phyloP scores from a whole-genome alignment of 208 protist species.

The Jaenimonas drosophilae region DNA sequence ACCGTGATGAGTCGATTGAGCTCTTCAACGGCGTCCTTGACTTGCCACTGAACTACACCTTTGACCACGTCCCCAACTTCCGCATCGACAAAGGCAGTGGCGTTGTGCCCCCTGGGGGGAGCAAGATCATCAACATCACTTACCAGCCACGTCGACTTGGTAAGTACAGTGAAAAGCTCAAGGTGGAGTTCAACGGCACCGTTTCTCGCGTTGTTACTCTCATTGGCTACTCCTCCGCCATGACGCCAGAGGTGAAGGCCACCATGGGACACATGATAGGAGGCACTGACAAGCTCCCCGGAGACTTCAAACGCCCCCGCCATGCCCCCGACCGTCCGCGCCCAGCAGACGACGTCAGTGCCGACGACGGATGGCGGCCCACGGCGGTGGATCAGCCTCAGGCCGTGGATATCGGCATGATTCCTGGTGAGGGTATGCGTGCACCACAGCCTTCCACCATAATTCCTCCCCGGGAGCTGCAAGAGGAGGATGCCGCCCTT shows the following conservation, averaged over 20 bases:
- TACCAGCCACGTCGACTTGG: constrained; percentile 83
- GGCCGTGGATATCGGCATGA: constrained; percentile 78
- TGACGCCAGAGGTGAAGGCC: constrained; percentile 9
- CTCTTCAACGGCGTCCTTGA: constrained; percentile 71
- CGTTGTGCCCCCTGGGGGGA: constrained; percentile 27
- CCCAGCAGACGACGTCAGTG: not conserved
- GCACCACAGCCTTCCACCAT: constrained; percentile 34
- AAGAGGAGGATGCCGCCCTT: constrained; percentile 11
- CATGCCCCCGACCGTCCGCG: constrained; percentile 4
- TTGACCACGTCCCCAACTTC: constrained; percentile 76
- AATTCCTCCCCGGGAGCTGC: constrained; percentile 7
- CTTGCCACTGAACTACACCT: constrained; percentile 62
- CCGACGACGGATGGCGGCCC: constrained; percentile 1
- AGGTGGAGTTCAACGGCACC: constrained; percentile 65
- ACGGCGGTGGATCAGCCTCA: constrained; percentile 5
- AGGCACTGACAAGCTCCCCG: constrained; percentile 29
- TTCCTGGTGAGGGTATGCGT: constrained; percentile 60
- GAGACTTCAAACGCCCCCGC: constrained; percentile 38
- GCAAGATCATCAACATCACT: constrained; percentile 35
- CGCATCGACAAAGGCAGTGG: constrained; percentile 30
- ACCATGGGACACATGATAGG: constrained; percentile 15
- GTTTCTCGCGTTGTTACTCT: constrained; percentile 35
- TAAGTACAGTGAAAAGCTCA: constrained; percentile 42
- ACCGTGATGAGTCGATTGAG: constrained; percentile 23
- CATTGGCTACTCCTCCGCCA: constrained; percentile 28